These are phyloP conservation scores for Podaxis sp. DNA, from an alignment of 768 basidiomycete genomes.

Conservation along the genomic window DNA sequence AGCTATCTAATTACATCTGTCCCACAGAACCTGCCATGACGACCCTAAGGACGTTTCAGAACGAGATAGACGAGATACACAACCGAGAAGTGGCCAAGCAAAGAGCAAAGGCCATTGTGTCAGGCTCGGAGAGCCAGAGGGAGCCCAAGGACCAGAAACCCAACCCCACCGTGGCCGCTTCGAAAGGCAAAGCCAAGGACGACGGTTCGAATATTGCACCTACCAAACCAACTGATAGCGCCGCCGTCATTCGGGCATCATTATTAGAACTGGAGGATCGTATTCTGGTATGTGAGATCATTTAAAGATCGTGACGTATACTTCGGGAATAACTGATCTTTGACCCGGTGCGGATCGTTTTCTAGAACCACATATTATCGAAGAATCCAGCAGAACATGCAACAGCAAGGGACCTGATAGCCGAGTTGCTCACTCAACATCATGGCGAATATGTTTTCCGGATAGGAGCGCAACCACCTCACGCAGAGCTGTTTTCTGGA, in stretches of 20 bases:
- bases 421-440: conserved; percentile 63
- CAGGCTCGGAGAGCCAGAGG: conserved; percentile 24
- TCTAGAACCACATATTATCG: conserved; percentile 47
- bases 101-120: conserved; percentile 29
- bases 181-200: conserved; percentile 45
- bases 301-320: conserved; percentile 8
- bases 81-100: conserved; percentile 67
- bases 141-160: conserved; percentile 35
- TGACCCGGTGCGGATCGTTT: neutral
- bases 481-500: conserved; percentile 51
- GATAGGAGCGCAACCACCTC: conserved; percentile 68
- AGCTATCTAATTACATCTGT: neutral
- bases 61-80: conserved; percentile 76
- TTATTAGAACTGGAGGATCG: conserved; percentile 53
- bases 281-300: conserved; percentile 41
- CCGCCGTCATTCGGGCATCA: conserved; percentile 19
- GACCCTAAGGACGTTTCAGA: conserved; percentile 63
- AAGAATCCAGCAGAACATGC: conserved; percentile 43
- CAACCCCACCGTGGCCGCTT: conserved; percentile 29
- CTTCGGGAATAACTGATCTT: conserved; percentile 9
- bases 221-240: conserved; percentile 5
- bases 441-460: conserved; percentile 76
- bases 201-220: conserved; percentile 22
- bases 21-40: conserved; percentile 36
- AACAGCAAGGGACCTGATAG: conserved; percentile 61